These are phyloP conservation scores for Sporothrix pallida DNA, from an alignment of 2,329 filamentous ascomycete species.

Conservation along the genomic window DNA sequence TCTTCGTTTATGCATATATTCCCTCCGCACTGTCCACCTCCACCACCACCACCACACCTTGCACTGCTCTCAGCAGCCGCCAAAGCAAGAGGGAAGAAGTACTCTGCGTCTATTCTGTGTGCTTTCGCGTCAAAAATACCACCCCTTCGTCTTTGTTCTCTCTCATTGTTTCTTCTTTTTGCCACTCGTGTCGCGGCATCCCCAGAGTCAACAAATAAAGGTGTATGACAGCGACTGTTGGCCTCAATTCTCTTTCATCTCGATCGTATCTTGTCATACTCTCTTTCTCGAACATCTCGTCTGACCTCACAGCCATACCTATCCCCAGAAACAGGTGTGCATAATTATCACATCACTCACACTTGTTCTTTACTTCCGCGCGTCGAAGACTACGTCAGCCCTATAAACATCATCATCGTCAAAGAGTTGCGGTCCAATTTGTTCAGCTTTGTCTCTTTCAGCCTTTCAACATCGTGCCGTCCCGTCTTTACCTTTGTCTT, in stretches of 20 bases:
- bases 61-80: neutral
- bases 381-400: neutral
- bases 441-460: neutral
- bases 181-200: conserved; percentile 1
- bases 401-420: neutral
- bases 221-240: neutral
- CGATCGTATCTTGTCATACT: neutral
- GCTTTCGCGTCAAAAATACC: neutral
- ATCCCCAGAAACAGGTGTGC: neutral
- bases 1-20: conserved; percentile 1
- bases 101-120: conserved; percentile 2
- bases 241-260: neutral
- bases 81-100: conserved; percentile 3
- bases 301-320: neutral
- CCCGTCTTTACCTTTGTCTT: neutral
- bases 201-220: neutral
- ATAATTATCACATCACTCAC: neutral
- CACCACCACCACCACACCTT: neutral
- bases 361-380: conserved; percentile 19
- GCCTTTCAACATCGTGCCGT: neutral
- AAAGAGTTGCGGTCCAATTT: too few relatives aligned
- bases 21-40: neutral
- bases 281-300: neutral
- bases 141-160: neutral
- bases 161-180: neutral